A percentile compares a stretch with the other conserved stretches of the same genome.
Evolutionary conservation across 257 asterid species (phyloP).

Genomic region (Fraxinus quadrangulata): DNA sequence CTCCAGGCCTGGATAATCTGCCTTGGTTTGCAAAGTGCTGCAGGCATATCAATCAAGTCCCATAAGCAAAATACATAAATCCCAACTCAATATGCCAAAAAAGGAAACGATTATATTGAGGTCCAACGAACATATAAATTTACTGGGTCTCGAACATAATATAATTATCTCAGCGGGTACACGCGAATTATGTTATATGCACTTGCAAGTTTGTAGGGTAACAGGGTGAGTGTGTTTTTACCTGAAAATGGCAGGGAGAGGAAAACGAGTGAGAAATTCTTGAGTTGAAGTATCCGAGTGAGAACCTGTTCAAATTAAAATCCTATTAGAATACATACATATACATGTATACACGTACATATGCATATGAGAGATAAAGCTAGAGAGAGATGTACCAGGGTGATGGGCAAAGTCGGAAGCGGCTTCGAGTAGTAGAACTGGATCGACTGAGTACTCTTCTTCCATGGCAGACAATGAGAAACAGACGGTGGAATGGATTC

Average conservation of each 20-base stretch:
- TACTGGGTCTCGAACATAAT: conserved; percentile 6
- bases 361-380: background rate
- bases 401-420: conserved; percentile 64
- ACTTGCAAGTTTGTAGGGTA: background rate
- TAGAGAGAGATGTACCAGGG: conserved; percentile 42
- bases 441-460: conserved; percentile 79
- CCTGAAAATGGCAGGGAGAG: conserved; percentile 80
- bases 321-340: background rate
- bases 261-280: conserved; percentile 75
- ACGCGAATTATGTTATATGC: too few species aligned
- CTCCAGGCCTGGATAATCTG: conserved; percentile 77
- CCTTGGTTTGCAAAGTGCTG: conserved; percentile 79
- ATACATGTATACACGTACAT: background rate
- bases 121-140: background rate
- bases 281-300: conserved; percentile 66
- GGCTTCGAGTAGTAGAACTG: conserved; percentile 68
- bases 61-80: conserved; percentile 11
- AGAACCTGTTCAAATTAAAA: conserved; percentile 44
- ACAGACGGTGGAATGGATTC: background rate
- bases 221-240: conserved; percentile 21
- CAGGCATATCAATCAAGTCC: conserved; percentile 24
- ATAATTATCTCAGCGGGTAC: background rate
- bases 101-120: background rate
- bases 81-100: background rate
- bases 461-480: conserved; percentile 40